Evolutionary conservation across 2,329 filamentous ascomycete species (phyloP).

Genomic region (Aspergillus calidoustus): DNA sequence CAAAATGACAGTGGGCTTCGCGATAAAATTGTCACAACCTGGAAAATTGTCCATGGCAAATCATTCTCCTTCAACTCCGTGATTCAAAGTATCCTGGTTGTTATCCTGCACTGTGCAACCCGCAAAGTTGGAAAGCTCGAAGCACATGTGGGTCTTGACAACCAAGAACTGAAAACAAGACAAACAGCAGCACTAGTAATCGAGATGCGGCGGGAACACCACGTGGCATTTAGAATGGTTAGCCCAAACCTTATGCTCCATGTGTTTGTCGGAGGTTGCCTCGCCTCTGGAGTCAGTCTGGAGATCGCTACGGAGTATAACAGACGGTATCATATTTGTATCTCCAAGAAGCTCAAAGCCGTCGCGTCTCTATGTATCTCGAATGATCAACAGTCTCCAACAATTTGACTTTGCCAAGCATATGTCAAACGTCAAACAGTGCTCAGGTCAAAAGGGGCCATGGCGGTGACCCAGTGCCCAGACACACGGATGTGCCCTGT

Average conservation of each 20-base stretch:
- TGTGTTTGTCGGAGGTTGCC: neutral
- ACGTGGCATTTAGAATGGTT: slow-evolving; percentile 19
- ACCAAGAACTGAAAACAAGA: neutral
- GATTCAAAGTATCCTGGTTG: neutral
- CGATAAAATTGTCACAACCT: neutral
- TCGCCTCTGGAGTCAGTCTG: neutral
- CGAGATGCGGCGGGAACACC: slow-evolving; percentile 1
- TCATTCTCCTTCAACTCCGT: neutral
- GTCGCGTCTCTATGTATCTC: neutral
- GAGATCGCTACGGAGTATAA: neutral
- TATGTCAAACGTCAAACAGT: neutral
- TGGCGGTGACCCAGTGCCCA: neutral
- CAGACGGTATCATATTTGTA: neutral
- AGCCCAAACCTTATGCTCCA: slow-evolving; percentile 16
- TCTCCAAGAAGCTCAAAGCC: neutral
- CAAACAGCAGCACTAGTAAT: neutral
- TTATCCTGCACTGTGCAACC: neutral
- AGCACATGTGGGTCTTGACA: neutral
- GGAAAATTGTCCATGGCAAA: neutral
- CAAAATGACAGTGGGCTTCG: neutral
- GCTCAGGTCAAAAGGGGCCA: neutral
- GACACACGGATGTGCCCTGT: too few species aligned
- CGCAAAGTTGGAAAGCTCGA: neutral
- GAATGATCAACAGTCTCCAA: neutral
- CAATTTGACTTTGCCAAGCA: neutral